phyloP scores from a whole-genome alignment of 2,329 filamentous ascomycete species.

The Sporothrix globosa region DNA sequence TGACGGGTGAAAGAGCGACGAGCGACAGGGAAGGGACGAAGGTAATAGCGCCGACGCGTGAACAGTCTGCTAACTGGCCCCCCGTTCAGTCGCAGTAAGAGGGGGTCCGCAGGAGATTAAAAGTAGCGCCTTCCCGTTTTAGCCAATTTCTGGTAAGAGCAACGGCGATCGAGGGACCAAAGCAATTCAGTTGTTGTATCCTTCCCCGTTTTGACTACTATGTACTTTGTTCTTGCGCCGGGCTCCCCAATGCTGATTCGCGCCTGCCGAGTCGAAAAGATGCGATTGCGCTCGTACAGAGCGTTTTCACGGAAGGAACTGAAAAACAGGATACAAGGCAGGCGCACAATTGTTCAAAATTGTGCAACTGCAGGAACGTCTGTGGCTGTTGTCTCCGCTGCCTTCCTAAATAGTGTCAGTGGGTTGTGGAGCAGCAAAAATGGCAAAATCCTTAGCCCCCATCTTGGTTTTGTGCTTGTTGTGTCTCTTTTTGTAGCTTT shows the following conservation, averaged over 20 bases:
- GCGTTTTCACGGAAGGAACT: background rate
- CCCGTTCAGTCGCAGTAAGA: slow-evolving; percentile 25
- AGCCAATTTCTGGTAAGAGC: slow-evolving; percentile 15
- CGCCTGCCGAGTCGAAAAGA: background rate
- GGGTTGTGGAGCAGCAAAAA: slow-evolving; percentile 6
- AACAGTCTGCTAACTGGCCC: background rate
- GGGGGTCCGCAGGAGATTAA: slow-evolving; percentile 27
- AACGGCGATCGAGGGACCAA: slow-evolving; percentile 4
- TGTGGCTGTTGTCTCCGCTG: slow-evolving; percentile 1
- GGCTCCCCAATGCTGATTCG: background rate
- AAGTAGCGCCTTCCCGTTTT: slow-evolving; percentile 30
- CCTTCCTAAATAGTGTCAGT: slow-evolving; percentile 21
- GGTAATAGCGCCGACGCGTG: slow-evolving; percentile 26
- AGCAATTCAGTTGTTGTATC: background rate
- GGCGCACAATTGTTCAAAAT: background rate
- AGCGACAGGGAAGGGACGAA: slow-evolving; percentile 26
- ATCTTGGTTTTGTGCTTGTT: slow-evolving; percentile 4
- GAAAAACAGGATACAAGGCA: background rate
- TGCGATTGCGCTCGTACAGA: background rate
- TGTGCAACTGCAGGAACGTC: background rate
- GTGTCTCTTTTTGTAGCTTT: background rate
- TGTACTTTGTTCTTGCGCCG: background rate
- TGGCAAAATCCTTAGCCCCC: background rate
- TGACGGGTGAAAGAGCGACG: slow-evolving; percentile 25
- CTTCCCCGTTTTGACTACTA: background rate